Percentiles rank a stretch among this genome's conserved stretches.
These are phyloP conservation scores for Peterozyma toletana DNA, from an alignment of 805 yeast genomes.

Conservation along the genomic window DNA sequence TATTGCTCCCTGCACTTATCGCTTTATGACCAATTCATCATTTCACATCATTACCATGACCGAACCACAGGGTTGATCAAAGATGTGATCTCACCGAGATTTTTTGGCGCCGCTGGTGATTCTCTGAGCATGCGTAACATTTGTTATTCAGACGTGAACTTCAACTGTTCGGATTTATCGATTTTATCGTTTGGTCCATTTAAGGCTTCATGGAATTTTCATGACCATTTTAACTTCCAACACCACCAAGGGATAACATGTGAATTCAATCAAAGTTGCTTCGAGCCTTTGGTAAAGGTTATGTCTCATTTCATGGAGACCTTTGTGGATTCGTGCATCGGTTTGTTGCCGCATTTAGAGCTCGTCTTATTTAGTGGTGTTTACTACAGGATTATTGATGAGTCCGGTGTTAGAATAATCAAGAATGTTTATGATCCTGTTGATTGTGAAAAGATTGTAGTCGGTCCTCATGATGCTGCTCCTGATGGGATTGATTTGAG, in stretches of 20 bases:
- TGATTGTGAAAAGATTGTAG: conserved; percentile 2
- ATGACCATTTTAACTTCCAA: conserved; percentile 32
- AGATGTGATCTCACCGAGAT: conserved; percentile 54
- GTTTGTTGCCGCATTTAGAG: conserved; percentile 24
- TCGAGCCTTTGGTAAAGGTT: conserved; percentile 30
- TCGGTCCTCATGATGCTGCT: conserved; percentile 8
- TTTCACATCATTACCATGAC: conserved; percentile 58
- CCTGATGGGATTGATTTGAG: neutral
- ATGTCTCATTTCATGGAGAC: conserved; percentile 40
- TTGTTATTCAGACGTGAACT: conserved; percentile 13
- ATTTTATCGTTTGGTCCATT: conserved; percentile 23
- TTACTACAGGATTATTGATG: conserved; percentile 21
- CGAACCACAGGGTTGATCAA: conserved; percentile 35
- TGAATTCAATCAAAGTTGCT: conserved; percentile 34
- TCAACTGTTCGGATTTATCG: conserved; percentile 23
- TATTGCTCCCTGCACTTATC: conserved; percentile 43
- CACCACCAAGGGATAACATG: conserved; percentile 27
- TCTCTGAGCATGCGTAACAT: conserved; percentile 28
- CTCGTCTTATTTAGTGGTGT: conserved; percentile 33
- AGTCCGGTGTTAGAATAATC: neutral
- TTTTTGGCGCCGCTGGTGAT: conserved; percentile 47
- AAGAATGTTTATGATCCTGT: conserved; percentile 12
- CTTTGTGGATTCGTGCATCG: conserved; percentile 28
- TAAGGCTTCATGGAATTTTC: conserved; percentile 38
- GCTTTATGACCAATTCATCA: conserved; percentile 49